Evolutionary conservation across 2,329 filamentous ascomycete species (phyloP).

Genomic region (Colletotrichum zoysiae): DNA sequence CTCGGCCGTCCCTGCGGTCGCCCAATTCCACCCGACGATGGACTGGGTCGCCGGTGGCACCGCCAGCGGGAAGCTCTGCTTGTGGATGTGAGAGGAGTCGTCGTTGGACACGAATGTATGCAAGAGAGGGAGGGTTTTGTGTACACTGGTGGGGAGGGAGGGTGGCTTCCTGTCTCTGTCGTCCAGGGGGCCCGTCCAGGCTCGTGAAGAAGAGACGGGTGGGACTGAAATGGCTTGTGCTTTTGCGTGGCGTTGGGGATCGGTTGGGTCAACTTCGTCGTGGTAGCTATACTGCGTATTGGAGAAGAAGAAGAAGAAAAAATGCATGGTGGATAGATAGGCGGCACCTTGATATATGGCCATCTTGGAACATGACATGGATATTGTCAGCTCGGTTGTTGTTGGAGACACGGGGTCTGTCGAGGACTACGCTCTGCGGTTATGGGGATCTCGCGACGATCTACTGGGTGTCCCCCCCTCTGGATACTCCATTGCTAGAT

Average conservation of each 20-base stretch:
- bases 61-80: conserved; percentile 89
- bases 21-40: conserved; percentile 86
- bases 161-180: not conserved
- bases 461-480: too few relatives aligned
- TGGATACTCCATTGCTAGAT: not conserved
- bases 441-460: not conserved
- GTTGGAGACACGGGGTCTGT: not conserved
- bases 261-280: not conserved
- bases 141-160: not conserved
- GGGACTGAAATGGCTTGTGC: not conserved
- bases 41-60: conserved; percentile 96
- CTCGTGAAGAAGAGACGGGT: not conserved
- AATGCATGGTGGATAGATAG: not conserved
- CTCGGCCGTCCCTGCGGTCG: conserved; percentile 93
- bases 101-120: not conserved
- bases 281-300: not conserved
- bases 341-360: not conserved
- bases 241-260: conserved; percentile 20
- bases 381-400: not conserved
- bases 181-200: too few relatives aligned
- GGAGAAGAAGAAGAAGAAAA: not conserved
- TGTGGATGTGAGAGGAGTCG: conserved; percentile 77
- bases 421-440: not conserved
- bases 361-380: not conserved
- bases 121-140: not conserved